Conservation (phyloP, 441 rosid genomes). For the Adansonia gregorii region DNA sequence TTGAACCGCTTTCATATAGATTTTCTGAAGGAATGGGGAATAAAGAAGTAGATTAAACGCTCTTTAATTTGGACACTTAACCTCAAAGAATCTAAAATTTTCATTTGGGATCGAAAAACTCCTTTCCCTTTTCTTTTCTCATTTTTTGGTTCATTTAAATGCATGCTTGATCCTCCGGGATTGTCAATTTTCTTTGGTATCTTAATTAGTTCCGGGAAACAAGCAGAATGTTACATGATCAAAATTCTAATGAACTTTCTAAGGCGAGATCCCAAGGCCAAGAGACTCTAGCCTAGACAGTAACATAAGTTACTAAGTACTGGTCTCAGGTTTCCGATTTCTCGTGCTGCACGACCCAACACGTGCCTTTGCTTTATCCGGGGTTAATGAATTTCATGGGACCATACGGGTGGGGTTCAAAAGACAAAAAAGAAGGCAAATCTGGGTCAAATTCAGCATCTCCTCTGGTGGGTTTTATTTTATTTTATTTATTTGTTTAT, state of each 20-base stretch:
- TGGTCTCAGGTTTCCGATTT: slow-evolving; percentile 13
- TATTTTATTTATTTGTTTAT: background rate
- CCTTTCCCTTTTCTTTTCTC: background rate
- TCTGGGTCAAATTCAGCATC: slow-evolving; percentile 15
- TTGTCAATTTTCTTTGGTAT: background rate
- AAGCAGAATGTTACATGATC: background rate
- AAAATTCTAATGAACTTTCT: background rate
- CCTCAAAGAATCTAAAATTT: background rate
- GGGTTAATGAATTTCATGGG: slow-evolving; percentile 19
- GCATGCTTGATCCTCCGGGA: background rate
- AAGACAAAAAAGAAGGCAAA: background rate
- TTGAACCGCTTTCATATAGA: background rate
- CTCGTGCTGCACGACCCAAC: background rate
- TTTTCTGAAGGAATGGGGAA: too few relatives aligned
- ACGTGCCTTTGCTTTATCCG: slow-evolving; percentile 19
- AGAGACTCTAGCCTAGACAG: background rate
- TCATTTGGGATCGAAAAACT: slow-evolving; percentile 8
- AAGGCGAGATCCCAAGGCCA: background rate
- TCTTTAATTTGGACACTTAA: background rate
- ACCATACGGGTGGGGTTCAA: background rate
- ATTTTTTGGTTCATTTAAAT: background rate
- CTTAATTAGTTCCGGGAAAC: background rate
- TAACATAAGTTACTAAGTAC: background rate
- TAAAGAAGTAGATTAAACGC: background rate
- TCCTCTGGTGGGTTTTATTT: background rate